These are phyloP conservation scores for Naganishia friedmannii DNA, from an alignment of 768 basidiomycete species.

Conservation along the genomic window DNA sequence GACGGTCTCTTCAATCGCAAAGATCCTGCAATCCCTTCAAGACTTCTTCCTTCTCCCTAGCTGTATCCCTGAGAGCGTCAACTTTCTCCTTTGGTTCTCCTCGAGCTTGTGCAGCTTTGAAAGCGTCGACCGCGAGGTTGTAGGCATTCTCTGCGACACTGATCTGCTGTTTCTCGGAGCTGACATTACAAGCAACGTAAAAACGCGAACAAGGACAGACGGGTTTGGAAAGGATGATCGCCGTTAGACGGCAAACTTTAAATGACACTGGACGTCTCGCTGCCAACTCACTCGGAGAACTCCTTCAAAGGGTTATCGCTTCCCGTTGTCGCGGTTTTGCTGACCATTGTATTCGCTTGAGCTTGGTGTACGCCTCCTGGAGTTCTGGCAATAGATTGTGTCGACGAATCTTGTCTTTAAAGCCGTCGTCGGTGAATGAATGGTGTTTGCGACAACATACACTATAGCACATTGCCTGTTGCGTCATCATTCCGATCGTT, in stretches of 20 bases:
- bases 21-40: slow-evolving; percentile 27
- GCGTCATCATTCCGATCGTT: no score
- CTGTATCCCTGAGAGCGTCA: slow-evolving; percentile 13
- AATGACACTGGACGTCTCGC: no score
- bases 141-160: slow-evolving; percentile 6
- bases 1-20: slow-evolving; percentile 14
- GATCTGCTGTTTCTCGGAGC: slow-evolving; percentile 14
- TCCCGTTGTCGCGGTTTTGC: slow-evolving; percentile 21
- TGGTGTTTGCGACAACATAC: no score
- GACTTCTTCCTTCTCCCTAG: slow-evolving; percentile 23
- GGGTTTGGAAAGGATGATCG: not conserved
- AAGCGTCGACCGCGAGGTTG: not conserved
- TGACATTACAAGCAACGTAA: not conserved
- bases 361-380: no score
- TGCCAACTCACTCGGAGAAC: slow-evolving; percentile 16
- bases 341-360: not conserved
- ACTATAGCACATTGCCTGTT: no score
- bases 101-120: slow-evolving; percentile 9
- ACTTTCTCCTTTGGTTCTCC: slow-evolving; percentile 22
- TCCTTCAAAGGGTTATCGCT: slow-evolving; percentile 19
- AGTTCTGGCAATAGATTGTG: not conserved
- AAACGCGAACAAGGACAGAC: not conserved
- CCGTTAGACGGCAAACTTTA: no score
- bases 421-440: no score
- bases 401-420: not conserved